Evolutionary conservation across 768 basidiomycete species (phyloP).

Genomic region (Boletus rufocinnamomeus): DNA sequence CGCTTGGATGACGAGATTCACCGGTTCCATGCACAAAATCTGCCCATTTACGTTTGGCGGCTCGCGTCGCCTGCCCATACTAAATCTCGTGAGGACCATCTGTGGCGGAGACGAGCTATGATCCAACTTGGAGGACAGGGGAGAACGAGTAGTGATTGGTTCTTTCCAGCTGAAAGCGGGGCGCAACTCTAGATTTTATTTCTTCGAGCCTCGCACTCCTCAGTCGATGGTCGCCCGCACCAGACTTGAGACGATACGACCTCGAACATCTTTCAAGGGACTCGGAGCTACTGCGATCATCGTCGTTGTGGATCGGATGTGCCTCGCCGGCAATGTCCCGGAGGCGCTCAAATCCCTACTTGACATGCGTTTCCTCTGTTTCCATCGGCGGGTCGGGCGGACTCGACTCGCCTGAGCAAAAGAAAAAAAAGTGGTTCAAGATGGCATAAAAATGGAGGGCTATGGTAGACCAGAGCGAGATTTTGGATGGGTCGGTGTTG

Average conservation of each 20-base stretch:
- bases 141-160: background rate
- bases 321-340: background rate
- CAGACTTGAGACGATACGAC: too few species aligned
- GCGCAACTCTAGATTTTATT: background rate
- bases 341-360: conserved; percentile 12
- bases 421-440: background rate
- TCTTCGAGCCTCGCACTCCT: too few species aligned
- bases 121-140: background rate
- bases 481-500: conserved; percentile 13
- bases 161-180: background rate
- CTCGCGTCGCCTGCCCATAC: background rate
- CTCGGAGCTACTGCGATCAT: background rate
- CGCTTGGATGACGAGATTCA: conserved; percentile 4
- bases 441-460: conserved; percentile 1
- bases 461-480: conserved; percentile 20
- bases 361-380: conserved; percentile 16
- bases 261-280: background rate
- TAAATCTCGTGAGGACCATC: background rate
- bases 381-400: background rate
- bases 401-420: background rate
- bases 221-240: too few species aligned
- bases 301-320: background rate
- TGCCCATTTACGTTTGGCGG: background rate
- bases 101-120: background rate
- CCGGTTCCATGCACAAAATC: background rate